A percentile compares a stretch with the other conserved stretches of the same genome.
phyloP scores from a whole-genome alignment of 441 rosid genomes.

The Aleurites moluccanus region DNA sequence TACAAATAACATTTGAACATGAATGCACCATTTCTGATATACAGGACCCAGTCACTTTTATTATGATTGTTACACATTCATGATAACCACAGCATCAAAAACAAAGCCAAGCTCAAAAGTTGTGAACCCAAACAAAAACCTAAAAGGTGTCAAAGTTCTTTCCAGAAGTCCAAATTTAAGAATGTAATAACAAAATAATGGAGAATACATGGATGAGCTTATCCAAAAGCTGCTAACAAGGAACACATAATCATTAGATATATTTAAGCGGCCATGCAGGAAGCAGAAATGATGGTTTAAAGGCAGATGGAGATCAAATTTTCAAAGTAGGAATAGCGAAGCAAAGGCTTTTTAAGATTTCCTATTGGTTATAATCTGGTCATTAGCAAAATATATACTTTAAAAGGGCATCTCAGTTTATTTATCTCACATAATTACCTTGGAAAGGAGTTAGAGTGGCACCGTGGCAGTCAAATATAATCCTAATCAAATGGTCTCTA shows the following conservation, averaged over 20 bases:
- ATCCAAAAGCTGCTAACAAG: too few species aligned
- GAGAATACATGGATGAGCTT: not conserved
- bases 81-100: not conserved
- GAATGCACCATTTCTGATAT: not conserved
- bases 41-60: not conserved
- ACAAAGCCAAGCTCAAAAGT: too few species aligned
- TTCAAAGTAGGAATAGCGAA: not conserved
- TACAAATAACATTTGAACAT: not conserved
- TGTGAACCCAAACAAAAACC: not conserved
- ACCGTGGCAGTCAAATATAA: not conserved
- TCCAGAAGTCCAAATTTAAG: constrained; percentile 5
- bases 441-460: not conserved
- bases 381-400: not conserved
- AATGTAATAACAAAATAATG: not conserved
- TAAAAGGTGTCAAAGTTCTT: not conserved
- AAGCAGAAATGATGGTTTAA: constrained; percentile 6
- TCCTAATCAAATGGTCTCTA: not conserved
- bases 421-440: not conserved
- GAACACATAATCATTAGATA: not conserved
- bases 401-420: not conserved
- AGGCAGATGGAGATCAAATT: not conserved
- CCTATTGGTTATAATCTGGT: not conserved
- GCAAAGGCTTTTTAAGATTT: not conserved
- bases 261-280: not conserved
- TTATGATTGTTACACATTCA: constrained; percentile 4